Percentiles rank a stretch among this genome's conserved stretches.
These are phyloP conservation scores for Dioscorea zingiberensis DNA, from an alignment of 106 monocot genomes.

Conservation along the genomic window DNA sequence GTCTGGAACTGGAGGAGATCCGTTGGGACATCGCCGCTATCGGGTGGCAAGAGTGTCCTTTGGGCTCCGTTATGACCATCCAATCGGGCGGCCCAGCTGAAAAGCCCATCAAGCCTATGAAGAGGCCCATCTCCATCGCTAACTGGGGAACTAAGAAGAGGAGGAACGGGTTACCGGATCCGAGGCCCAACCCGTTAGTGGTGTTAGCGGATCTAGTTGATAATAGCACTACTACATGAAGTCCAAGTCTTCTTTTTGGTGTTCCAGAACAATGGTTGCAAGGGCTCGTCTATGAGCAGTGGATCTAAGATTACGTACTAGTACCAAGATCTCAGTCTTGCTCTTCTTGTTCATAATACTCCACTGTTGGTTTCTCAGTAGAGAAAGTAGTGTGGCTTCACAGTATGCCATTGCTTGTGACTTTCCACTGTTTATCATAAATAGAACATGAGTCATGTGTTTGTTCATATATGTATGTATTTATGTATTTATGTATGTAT, in stretches of 20 bases:
- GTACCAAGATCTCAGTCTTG: slow-evolving; percentile 46
- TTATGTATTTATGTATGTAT: background rate
- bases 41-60: slow-evolving; percentile 22
- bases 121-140: background rate
- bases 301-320: slow-evolving; percentile 75
- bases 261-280: slow-evolving; percentile 72
- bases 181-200: background rate
- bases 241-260: slow-evolving; percentile 40
- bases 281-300: slow-evolving; percentile 59
- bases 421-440: slow-evolving; percentile 28
- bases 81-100: background rate
- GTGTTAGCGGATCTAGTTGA: too few species aligned
- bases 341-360: slow-evolving; percentile 6
- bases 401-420: slow-evolving; percentile 60
- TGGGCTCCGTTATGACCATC: slow-evolving; percentile 1
- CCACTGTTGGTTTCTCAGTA: slow-evolving; percentile 62
- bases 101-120: background rate
- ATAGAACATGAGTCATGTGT: background rate
- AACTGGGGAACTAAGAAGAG: background rate
- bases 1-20: slow-evolving; percentile 14
- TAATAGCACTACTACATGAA: slow-evolving; percentile 29
- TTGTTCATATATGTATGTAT: background rate
- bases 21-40: slow-evolving; percentile 12
- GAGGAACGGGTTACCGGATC: background rate
- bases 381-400: slow-evolving; percentile 55